Conservation (phyloP, 1,284 basidiomycete species). For the Fistulina hepatica region DNA sequence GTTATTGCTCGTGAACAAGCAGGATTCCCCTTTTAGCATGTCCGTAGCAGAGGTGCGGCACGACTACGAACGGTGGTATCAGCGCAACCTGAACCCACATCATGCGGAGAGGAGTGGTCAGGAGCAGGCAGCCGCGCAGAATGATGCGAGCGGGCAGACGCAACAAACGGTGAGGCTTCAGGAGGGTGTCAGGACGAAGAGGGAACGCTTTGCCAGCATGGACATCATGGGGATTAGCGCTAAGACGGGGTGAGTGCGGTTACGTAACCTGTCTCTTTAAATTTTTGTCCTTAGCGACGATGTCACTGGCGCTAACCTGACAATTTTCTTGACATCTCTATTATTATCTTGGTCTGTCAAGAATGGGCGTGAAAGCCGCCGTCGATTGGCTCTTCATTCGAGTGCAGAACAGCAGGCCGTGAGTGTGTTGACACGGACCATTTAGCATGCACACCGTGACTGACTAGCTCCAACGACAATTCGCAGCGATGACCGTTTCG, state of each 20-base stretch:
- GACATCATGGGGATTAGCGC: constrained; percentile 89
- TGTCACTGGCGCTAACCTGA: constrained; percentile 3
- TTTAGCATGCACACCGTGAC: too few species aligned
- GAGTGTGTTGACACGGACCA: constrained; percentile 7
- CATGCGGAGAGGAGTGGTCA: constrained; percentile 30
- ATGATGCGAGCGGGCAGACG: not conserved
- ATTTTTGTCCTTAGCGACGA: not conserved
- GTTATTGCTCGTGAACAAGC: constrained; percentile 87
- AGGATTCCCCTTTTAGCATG: constrained; percentile 68
- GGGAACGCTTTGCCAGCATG: constrained; percentile 68
- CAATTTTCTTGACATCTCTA: too few species aligned
- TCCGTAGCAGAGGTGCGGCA: constrained; percentile 83
- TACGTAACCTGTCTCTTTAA: not conserved
- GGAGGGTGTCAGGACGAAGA: constrained; percentile 39
- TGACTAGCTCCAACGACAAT: too few species aligned
- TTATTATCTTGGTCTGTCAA: constrained; percentile 25
- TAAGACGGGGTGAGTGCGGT: constrained; percentile 65
- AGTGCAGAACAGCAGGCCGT: constrained; percentile 77
- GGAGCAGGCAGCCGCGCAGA: not conserved
- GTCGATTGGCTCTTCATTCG: constrained; percentile 91
- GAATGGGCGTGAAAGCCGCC: constrained; percentile 81
- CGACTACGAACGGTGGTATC: constrained; percentile 83
- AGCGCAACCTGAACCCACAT: constrained; percentile 46
- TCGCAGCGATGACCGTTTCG: too few species aligned
- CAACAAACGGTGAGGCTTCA: constrained; percentile 14